Conservation (phyloP, 768 basidiomycete species). For the Kwoniella bestiolae region DNA sequence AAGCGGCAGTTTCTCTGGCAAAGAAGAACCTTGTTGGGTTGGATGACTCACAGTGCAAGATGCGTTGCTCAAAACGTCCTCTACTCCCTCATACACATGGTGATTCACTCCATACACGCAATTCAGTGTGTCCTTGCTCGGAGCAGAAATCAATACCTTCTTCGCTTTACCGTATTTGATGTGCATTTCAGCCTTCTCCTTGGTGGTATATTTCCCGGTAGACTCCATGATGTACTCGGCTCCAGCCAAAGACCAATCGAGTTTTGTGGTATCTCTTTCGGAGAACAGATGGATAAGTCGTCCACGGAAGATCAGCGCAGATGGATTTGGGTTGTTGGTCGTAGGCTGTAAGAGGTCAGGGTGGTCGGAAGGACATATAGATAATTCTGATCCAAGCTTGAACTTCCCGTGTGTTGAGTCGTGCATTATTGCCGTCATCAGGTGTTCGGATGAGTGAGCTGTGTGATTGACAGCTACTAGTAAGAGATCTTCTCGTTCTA, state of each 20-base stretch:
- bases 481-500: slow-evolving; percentile 30
- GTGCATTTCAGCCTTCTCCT: slow-evolving; percentile 48
- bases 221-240: slow-evolving; percentile 56
- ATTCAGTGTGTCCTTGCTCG: slow-evolving; percentile 48
- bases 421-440: slow-evolving; percentile 54
- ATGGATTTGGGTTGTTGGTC: slow-evolving; percentile 38
- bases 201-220: slow-evolving; percentile 55
- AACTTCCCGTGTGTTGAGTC: slow-evolving; percentile 57
- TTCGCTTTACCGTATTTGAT: slow-evolving; percentile 51
- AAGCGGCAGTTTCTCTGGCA: no score
- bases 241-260: slow-evolving; percentile 52
- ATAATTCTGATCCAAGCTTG: slow-evolving; percentile 34
- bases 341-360: slow-evolving; percentile 34
- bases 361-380: slow-evolving; percentile 36
- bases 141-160: slow-evolving; percentile 58
- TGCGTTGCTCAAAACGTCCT: slow-evolving; percentile 56
- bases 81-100: slow-evolving; percentile 33
- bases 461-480: slow-evolving; percentile 59
- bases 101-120: slow-evolving; percentile 57
- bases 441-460: slow-evolving; percentile 52
- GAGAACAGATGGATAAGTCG: slow-evolving; percentile 50
- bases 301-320: slow-evolving; percentile 37
- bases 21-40: no score
- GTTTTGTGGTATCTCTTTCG: slow-evolving; percentile 49
- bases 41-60: slow-evolving; percentile 51